Evolutionary conservation across 169 alveolate species (phyloP), one percentile per base, ranked within the genome.

Genomic region (Plasmodium inui): DNA sequence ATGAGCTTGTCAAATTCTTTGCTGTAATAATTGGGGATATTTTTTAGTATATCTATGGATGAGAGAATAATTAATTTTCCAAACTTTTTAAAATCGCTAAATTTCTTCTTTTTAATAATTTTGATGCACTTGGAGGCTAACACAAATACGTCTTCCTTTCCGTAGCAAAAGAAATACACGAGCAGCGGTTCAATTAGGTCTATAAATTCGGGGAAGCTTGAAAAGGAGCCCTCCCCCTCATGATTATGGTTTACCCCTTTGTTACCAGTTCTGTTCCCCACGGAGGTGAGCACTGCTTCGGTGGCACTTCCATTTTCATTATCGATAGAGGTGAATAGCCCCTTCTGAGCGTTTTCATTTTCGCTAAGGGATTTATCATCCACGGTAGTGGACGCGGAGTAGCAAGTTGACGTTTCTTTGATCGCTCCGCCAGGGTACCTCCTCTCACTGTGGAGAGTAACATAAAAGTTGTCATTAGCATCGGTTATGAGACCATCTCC

Each of bases 21-120:
- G 46, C 95, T 91, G 67, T 91, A 73, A 82, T 91, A 91, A n/a
- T 91, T 91, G 28, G 95, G 95, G 8, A 91, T 71, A 91, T 91
- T 91, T 82, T 81, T 91, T 57, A 91, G 73, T 71, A 91, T 91
- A 57, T 91, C 86, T 17, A 91, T 67, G n/a, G 92, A 82, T 10
- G 95, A 82, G 19, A 82, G 67, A 46, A 91, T 91, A 19, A 91
- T 82, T 70, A 91, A 91, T 71, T 80, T 70, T 12, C 95, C 95
- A 91, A 67, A 91, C 53, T 91, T 91, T 28, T 19, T 91, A 41
- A 91, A 91, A 82, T 80, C 74, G 34, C 86, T 22, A 26, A 44
- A 91, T 72, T 82, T 80, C 39, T 91, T 91, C 32, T 72, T 53
- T 28, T 91, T 91, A 81, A 91, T 81, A 32, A 26, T 30, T 91